Base-by-base conservation (phyloP, 1,284 basidiomycete genomes). In the Irpex lacteus region DNA sequence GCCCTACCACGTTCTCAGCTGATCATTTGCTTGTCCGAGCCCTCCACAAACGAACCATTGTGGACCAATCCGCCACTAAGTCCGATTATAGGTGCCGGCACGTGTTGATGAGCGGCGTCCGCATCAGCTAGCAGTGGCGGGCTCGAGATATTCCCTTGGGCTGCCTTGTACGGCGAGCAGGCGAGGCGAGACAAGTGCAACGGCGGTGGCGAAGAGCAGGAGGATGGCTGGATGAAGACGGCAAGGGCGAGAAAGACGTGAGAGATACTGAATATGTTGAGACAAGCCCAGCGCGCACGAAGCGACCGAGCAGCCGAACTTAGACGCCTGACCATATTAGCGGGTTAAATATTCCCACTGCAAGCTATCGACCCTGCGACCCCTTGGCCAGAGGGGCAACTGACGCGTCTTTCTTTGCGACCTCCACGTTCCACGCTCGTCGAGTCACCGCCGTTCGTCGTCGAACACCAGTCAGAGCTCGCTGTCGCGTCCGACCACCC, bases 361-460 rank as follows among this genome's bases (percentile, higher is more conserved):
- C 15, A 8, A 57, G 37, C 13, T 18, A 8, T 13, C 59, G 47
- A 56, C 54, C 61, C 61, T 62, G 61, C 61, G 53, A 56, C 60
- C 60, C 54, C 63, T n/a, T 44, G 38, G 38, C 38, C 38, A 44
- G 38, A 44, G 38, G 26, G 26, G 38, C 5, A 19, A 57, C 63
- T 67, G 63, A 67, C 63, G 65, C 65, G 65, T 66, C 59, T 67
- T 61, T 63, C 66, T 59, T 55, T 60, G 57, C 59, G 52, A 63
- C 64, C 55, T 56, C 59, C 65, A 63, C 53, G 61, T 62, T 4
- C 49, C 15, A 40, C 32, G 49, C 36, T 61, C 64, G 44, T 26
- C 26, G 54, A 55, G 54, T 55, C 54, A 55, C n/a, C 19, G 8
- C 54, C 26, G 26, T 26, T 21, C 54, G 7, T 32, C 54, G 54